Evolutionary conservation across 2,329 filamentous ascomycete species (phyloP), one percentile per base, ranked within the genome.

Genomic region (Trichocomaceae sp.): DNA sequence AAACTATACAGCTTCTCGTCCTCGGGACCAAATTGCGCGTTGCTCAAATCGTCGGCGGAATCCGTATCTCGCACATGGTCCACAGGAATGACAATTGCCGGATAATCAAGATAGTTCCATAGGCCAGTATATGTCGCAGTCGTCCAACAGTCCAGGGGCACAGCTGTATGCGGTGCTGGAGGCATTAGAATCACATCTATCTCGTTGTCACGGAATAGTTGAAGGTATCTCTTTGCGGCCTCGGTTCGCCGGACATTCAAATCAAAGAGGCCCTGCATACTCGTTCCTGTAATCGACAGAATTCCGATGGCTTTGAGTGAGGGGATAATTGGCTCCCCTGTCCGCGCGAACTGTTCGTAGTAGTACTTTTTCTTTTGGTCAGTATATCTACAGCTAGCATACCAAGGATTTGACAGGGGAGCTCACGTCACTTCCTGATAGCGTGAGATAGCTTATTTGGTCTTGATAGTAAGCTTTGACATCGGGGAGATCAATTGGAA

Each of bases 181-280:
- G 75, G 71, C 60, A 71, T 72, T n/a, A 83, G 47, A 0, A 82
- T 66, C 0, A 72, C 77, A 62, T 82, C 79, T 44, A 56, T 22
- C 1, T 52, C 48, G 22, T 56, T 56, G 19, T 56, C 54, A 33
- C 42, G 42, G 19, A 52, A 47, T 13, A 52, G 8, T 22, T 48
- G 41, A n/a, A 41, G 48, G 22, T 52, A 56, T 3, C 35, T 41
- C 19, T 52, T 39, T 31, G 68, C 52, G 4, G 74, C 64, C 48
- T 63, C 49, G 19, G 60, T 62, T 17, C 70, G 62, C 54, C 72
- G 65, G 19, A 72, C 67, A 46, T 75, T 73, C 57, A 80, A 64
- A 23, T 73, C 70, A 56, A 70, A 77, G 3, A 77, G 59, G 19
- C 66, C 69, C 23, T 76, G 68, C 31, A 79, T 50, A 22, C 47